Conservation (phyloP, 805 yeast species). For the Metschnikowia drakensbergensis region DNA sequence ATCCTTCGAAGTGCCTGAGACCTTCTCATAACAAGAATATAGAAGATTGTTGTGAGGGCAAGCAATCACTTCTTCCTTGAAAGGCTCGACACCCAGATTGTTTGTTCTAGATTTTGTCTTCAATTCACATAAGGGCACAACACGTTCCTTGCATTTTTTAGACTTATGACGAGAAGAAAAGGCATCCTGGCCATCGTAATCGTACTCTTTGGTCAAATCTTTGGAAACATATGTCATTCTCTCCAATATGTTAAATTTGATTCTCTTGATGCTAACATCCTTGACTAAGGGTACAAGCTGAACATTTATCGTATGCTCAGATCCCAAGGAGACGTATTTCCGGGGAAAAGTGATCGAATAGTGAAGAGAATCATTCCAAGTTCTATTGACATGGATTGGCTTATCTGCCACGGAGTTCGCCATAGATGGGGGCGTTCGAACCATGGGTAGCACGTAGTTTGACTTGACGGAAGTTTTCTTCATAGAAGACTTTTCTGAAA, state of each 20-base stretch:
- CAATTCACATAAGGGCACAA: slow-evolving; percentile 58
- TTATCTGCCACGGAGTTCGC: slow-evolving; percentile 60
- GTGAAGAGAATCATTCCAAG: slow-evolving; percentile 68
- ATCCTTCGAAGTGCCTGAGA: slow-evolving; percentile 5
- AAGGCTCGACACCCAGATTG: slow-evolving; percentile 40
- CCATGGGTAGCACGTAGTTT: slow-evolving; percentile 42
- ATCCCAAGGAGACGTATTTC: slow-evolving; percentile 63
- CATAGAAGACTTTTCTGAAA: slow-evolving; percentile 28
- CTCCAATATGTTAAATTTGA: slow-evolving; percentile 64
- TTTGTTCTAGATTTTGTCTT: slow-evolving; percentile 46
- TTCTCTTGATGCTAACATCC: slow-evolving; percentile 56
- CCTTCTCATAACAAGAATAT: slow-evolving; percentile 48
- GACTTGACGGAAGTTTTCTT: slow-evolving; percentile 33
- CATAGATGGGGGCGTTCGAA: slow-evolving; percentile 53
- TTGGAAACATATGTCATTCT: slow-evolving; percentile 60
- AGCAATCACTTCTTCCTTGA: slow-evolving; percentile 56
- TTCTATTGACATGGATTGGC: slow-evolving; percentile 70
- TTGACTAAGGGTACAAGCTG: slow-evolving; percentile 66
- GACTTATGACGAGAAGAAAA: slow-evolving; percentile 4
- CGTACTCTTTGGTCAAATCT: slow-evolving; percentile 50
- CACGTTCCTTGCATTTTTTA: slow-evolving; percentile 40
- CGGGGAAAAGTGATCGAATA: slow-evolving; percentile 70
- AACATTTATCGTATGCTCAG: slow-evolving; percentile 56
- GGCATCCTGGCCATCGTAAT: slow-evolving; percentile 40
- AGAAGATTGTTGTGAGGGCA: slow-evolving; percentile 60